Evolutionary conservation across 1,284 basidiomycete genomes (phyloP).

Genomic region (Cerrena zonata): DNA sequence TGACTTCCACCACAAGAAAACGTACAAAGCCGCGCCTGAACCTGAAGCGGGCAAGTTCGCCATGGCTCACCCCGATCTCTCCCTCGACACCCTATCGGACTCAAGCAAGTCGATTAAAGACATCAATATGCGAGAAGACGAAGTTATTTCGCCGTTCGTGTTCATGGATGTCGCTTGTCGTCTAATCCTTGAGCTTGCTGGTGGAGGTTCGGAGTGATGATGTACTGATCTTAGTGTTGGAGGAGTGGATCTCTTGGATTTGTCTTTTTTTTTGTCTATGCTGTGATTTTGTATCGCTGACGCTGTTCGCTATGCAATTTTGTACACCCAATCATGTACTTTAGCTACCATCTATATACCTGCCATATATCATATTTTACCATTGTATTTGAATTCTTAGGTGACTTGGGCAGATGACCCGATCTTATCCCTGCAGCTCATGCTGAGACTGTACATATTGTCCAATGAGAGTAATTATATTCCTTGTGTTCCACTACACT

Average conservation of each 20-base stretch:
- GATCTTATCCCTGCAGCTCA: too few species aligned
- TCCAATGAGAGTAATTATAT: too few species aligned
- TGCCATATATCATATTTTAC: neutral
- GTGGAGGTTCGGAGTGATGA: slow-evolving; percentile 38
- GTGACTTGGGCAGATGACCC: too few species aligned
- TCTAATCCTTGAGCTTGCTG: slow-evolving; percentile 74
- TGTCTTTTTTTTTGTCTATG: neutral
- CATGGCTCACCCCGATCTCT: slow-evolving; percentile 48
- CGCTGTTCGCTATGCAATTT: slow-evolving; percentile 1
- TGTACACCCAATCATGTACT: neutral
- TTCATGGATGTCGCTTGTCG: slow-evolving; percentile 94
- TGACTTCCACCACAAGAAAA: slow-evolving; percentile 95
- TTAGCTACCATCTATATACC: neutral
- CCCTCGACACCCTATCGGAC: slow-evolving; percentile 43
- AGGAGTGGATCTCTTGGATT: neutral
- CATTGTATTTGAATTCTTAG: too few species aligned
- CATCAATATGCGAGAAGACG: slow-evolving; percentile 55
- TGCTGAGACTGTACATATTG: too few species aligned
- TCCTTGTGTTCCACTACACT: too few species aligned
- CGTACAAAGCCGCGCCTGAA: slow-evolving; percentile 66
- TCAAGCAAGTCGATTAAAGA: slow-evolving; percentile 46
- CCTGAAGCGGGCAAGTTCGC: slow-evolving; percentile 64
- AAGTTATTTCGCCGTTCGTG: slow-evolving; percentile 87
- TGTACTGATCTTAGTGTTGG: neutral
- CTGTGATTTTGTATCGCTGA: slow-evolving; percentile 1